Evolutionary conservation across 23 red algal genomes (phyloP), one percentile per base, ranked within the genome.

Genomic region (Gracilaria gracilis): DNA sequence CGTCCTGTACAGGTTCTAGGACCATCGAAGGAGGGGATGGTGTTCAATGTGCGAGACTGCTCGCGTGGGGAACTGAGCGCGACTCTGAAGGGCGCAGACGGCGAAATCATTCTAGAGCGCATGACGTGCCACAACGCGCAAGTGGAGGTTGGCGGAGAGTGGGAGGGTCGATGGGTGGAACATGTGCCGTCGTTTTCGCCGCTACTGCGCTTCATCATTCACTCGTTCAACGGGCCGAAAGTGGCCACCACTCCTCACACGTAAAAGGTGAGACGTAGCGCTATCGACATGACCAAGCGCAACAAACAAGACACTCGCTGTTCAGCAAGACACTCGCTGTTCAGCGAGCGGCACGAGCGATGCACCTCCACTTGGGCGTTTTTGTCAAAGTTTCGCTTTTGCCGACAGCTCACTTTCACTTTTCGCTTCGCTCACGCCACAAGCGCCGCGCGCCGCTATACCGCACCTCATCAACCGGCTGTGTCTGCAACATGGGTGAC

Each of bases 111-210:
- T 32, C 28, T 92, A 13, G 65, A 92, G 19, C 25, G 74, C 54
- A 37, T 79, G 1, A 67, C 21, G 34, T 75, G 58, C 57, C n/a
- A 29, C 44, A 76, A 64, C 21, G 89, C 89, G 51, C 89, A 92
- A 46, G 79, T 92, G 11, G 89, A 92, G 67, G 79, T 83, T 44
- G 89, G 89, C 23, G 89, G 89, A 9, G 67, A 92, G 47, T 92
- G 89, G 89, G 57, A 72, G 1, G 71, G 69, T 25, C 53, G 57
- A n/a, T 92, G 89, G 89, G 64, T 51, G 11, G 78, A 61, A 15
- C 8, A 34, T 25, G 89, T 92, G 16, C 20, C 46, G 24, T 16
- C 49, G 17, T 53, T 92, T 47, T 12, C 64, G 34, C 33, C 50
- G 34, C 35, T 67, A 29, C 19, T 92, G 25, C 46, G 89, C 13